Conservation (phyloP, 345 rosid genomes). For the Lepidium didymum region DNA sequence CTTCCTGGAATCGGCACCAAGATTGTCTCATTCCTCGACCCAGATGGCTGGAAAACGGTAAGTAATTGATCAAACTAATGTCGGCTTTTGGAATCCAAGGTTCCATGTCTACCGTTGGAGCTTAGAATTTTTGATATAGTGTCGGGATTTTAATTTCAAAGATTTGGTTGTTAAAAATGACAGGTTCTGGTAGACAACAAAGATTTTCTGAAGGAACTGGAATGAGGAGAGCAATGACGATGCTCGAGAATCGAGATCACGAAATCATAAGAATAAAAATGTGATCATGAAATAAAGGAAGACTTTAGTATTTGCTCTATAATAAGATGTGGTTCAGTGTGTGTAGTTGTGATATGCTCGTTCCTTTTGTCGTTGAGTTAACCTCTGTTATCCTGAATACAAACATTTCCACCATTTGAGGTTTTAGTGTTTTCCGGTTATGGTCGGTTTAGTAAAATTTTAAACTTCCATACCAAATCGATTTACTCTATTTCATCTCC, state of each 20-base stretch:
- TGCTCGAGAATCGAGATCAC: constrained; percentile 7
- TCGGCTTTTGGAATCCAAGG: background rate
- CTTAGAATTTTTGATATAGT: background rate
- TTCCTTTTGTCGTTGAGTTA: background rate
- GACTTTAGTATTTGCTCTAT: background rate
- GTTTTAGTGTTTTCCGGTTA: background rate
- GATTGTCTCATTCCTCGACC: constrained; percentile 77
- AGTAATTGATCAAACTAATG: constrained; percentile 5
- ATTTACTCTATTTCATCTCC: background rate
- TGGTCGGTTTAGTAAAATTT: background rate
- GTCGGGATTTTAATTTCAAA: background rate
- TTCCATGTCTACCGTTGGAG: background rate
- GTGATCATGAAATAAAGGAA: constrained; percentile 1
- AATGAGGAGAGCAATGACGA: constrained; percentile 17
- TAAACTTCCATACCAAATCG: background rate
- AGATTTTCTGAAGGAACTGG: constrained; percentile 86
- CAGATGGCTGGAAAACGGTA: constrained; percentile 98
- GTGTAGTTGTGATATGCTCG: background rate
- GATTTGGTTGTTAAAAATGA: constrained; percentile 7
- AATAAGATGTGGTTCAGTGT: constrained; percentile 9
- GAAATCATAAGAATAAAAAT: background rate
- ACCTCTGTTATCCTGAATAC: background rate
- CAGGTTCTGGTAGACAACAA: constrained; percentile 91
- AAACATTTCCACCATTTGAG: background rate
- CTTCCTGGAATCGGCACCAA: constrained; percentile 86